A percentile compares a stretch with the other conserved stretches of the same genome.
Evolutionary conservation across 768 basidiomycete species (phyloP).

Genomic region (Suillus paluster): DNA sequence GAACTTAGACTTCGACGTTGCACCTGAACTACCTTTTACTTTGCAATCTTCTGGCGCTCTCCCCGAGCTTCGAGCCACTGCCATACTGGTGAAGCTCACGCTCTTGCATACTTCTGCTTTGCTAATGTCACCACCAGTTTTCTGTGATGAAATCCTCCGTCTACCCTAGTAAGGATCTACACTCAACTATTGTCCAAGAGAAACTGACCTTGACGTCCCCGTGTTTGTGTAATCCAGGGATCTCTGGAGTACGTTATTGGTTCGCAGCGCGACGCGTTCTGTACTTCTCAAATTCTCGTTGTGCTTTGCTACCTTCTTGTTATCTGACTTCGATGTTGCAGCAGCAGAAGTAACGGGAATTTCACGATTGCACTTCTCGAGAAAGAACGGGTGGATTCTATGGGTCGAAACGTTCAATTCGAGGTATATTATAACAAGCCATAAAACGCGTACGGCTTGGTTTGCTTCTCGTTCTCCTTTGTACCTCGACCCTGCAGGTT

Average conservation of each 20-base stretch:
- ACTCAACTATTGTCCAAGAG: background rate
- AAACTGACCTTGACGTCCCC: slow-evolving; percentile 1
- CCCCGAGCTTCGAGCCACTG: background rate
- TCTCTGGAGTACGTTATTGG: background rate
- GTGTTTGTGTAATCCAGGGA: background rate
- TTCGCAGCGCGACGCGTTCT: background rate
- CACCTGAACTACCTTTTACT: slow-evolving; percentile 6
- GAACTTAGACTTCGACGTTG: slow-evolving; percentile 10
- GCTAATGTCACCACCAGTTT: no score
- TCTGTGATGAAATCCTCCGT: background rate
- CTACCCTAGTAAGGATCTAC: background rate
- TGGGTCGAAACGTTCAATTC: slow-evolving; percentile 5
- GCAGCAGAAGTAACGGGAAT: slow-evolving; percentile 2
- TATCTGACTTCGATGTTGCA: slow-evolving; percentile 1
- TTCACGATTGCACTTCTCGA: slow-evolving; percentile 8
- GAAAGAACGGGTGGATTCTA: slow-evolving; percentile 26
- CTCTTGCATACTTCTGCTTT: background rate
- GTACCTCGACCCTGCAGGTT: slow-evolving; percentile 19
- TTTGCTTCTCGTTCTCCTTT: slow-evolving; percentile 22
- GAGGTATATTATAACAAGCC: background rate
- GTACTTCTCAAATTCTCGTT: background rate
- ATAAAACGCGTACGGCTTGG: slow-evolving; percentile 12
- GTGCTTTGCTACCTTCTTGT: background rate
- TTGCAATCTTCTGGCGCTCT: background rate
- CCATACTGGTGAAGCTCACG: background rate